phyloP scores from a whole-genome alignment of 768 basidiomycete species.

The Tylopilus subfusipes region DNA sequence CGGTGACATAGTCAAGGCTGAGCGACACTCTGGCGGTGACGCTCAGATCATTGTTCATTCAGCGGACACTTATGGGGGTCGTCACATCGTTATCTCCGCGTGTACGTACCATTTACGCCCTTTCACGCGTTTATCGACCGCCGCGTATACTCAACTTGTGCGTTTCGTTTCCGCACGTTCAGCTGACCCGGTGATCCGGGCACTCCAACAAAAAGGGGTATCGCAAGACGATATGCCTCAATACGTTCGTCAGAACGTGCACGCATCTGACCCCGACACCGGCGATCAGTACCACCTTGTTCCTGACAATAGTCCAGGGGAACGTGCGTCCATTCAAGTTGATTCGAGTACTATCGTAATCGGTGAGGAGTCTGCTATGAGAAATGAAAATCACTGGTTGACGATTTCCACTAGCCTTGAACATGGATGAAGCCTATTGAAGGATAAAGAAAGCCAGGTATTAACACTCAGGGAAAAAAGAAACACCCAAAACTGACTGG shows the following conservation, averaged over 20 bases:
- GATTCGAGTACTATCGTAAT: constrained; percentile 2
- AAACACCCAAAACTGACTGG: no score
- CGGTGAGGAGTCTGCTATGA: background rate
- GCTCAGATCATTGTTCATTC: background rate
- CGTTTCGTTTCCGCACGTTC: background rate
- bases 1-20: background rate
- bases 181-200: background rate
- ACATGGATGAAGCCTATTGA: background rate
- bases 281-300: constrained; percentile 8
- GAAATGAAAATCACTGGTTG: background rate
- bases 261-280: constrained; percentile 1
- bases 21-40: background rate
- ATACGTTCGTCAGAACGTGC: constrained; percentile 3
- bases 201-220: constrained; percentile 1
- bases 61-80: background rate
- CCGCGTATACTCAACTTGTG: background rate
- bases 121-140: no score
- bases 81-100: background rate
- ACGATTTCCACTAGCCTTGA: background rate
- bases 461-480: background rate
- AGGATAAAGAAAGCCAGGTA: background rate
- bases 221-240: constrained; percentile 5
- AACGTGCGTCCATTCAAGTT: background rate
- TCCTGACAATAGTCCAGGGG: background rate
- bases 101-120: background rate